Base-by-base conservation (phyloP, 2,329 filamentous ascomycete species). In the Claviceps digitariae region DNA sequence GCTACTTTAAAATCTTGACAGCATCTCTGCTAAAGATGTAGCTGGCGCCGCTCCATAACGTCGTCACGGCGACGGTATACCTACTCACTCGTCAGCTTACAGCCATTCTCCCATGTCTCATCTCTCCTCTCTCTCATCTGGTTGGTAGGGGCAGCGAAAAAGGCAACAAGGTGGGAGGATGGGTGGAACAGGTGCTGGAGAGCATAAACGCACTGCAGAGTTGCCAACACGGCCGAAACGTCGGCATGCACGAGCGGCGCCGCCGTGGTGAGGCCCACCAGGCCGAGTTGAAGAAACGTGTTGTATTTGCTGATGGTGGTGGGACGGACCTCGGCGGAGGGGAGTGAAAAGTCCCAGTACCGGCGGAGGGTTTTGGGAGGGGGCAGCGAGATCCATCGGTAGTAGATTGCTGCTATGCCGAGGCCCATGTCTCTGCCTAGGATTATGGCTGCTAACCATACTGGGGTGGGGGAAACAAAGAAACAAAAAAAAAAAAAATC, bases 331-430 rank as follows among this genome's bases (percentile, higher is more conserved):
- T 93, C 87, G 2, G 88, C 88, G 41, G 83, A 87, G 2, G 88
- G 93, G 15, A 98, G 77, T 3, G 87, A 91, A 65, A 98, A 97
- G 69, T 98, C 93, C 93, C 93, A 98, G 70, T 97, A 98, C 20
- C 93, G 77, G 20, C 79, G 72, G 69, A 96, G 87, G 0, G 93
- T 97, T 71, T 97, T 97, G 1, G 93, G 93, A 0, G 87, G 84
- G 0, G 93, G 93, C 6, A 98, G 77, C 2, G 88, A 94, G 59
- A 96, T 94, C 80, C 89, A 97, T 58, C 93, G 85, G 69, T 93
- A 97, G 73, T 96, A 97, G 60, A 98, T 83, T 25, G 93, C 93
- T 2, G 90, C 82, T 23, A 95, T 76, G 27, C 79, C 90, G 4
- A 98, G 78, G 21, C 84, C 87, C 44, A 87, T 79, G 62, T 98